phyloP scores from a whole-genome alignment of 441 rosid genomes.

The Mallotus japonicus region DNA sequence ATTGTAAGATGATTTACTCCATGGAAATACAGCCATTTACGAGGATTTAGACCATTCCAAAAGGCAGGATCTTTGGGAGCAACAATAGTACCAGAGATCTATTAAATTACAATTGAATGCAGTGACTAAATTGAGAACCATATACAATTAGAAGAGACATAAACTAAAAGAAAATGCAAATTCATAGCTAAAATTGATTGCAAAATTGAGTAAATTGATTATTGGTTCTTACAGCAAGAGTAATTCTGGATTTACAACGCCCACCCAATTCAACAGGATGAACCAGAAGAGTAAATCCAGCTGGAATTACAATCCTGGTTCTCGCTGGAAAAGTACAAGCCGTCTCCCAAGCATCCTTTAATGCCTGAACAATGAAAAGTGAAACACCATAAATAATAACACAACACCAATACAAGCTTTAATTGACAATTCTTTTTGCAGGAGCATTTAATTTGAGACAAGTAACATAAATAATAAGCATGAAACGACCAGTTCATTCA shows the following conservation, averaged over 20 bases:
- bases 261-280: conserved; percentile 68
- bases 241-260: conserved; percentile 78
- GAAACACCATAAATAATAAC: background rate
- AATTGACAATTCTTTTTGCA: too few relatives aligned
- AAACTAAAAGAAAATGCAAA: background rate
- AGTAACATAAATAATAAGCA: background rate
- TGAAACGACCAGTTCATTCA: background rate
- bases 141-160: background rate
- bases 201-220: background rate
- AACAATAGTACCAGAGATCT: conserved; percentile 74
- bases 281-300: conserved; percentile 49
- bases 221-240: conserved; percentile 48
- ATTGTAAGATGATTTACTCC: conserved; percentile 68
- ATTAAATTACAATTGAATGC: conserved; percentile 20
- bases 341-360: conserved; percentile 59
- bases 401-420: background rate
- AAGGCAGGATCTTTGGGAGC: conserved; percentile 73
- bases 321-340: conserved; percentile 68
- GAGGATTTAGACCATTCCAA: conserved; percentile 74
- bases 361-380: conserved; percentile 50
- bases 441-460: background rate
- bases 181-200: background rate
- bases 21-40: conserved; percentile 79
- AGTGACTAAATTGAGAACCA: conserved; percentile 2
- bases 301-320: conserved; percentile 55